Base-by-base conservation (phyloP, 2,329 filamentous ascomycete genomes). In the Diaporthe amygdali region DNA sequence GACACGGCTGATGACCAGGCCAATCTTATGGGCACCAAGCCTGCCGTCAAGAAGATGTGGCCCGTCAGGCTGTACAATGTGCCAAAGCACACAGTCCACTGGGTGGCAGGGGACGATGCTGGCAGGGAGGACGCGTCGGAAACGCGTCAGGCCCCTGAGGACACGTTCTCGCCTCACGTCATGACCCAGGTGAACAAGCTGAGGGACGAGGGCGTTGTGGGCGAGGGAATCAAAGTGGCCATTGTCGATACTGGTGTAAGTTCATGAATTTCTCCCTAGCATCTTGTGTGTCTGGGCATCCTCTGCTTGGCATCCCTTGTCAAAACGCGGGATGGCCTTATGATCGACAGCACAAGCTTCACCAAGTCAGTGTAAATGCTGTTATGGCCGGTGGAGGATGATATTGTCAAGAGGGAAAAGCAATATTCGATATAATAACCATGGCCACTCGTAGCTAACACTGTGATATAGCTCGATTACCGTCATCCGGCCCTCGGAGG, bases 401-500 rank as follows among this genome's bases (percentile, higher is more conserved):
- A 22, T 46, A 41, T 10, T 61, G 32, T 32, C 54, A 41, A 12
- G 41, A 9, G 17, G 14, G 20, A 25, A 9, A 5, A 32, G 20
- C 37, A 25, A 5, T 17, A 15, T 46, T 27, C 20, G n/a, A n/a
- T n/a, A 49, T 49, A 17, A 55, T 5, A 9, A 10, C 15, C 17
- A 9, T 20, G 32, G 34, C 2, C 7, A 20, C 8, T 6, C 10
- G 5, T n/a, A 27, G 22, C 30, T 37, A 64, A 76, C 78, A 61
- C 77, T 73, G 37, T 2, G 12, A 64, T 7, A 12, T 52, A 87
- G 85, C 81, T 91, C 59, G 90, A 92, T 76, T 92, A 91, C 76
- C 84, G 81, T 0, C 90, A 92, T 75, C 88, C 89, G 2, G 88
- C 89, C 34, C 85, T 93, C 0, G 91, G 91, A 44, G 89, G 89